Percentiles rank a stretch among this genome's conserved stretches.
Evolutionary conservation across 148 eudicot genomes (phyloP).

Genomic region (Pharnaceum exiguum): DNA sequence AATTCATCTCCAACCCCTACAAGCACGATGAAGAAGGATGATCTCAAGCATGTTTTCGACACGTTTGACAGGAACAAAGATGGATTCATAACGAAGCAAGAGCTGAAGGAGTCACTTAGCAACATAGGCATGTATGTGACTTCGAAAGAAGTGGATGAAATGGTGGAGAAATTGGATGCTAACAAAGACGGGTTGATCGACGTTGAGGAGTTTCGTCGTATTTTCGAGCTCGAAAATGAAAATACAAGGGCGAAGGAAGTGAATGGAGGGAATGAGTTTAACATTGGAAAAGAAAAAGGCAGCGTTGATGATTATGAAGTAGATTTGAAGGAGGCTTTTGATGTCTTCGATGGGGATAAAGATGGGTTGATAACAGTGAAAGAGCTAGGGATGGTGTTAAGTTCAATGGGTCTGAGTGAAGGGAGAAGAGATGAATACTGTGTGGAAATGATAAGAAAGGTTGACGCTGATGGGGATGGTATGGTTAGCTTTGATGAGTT

Average conservation of each 20-base stretch:
- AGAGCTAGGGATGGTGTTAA: slow-evolving; percentile 51
- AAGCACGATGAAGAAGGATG: neutral
- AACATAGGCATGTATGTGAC: slow-evolving; percentile 47
- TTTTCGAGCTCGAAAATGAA: slow-evolving; percentile 27
- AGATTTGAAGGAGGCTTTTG: slow-evolving; percentile 51
- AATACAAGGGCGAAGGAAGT: neutral
- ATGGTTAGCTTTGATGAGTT: slow-evolving; percentile 69
- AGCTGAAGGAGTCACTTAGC: slow-evolving; percentile 52
- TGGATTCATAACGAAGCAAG: slow-evolving; percentile 63
- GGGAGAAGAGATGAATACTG: slow-evolving; percentile 45
- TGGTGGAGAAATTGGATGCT: slow-evolving; percentile 51
- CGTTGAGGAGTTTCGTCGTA: slow-evolving; percentile 53
- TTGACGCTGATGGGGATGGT: slow-evolving; percentile 83
- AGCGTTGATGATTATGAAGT: slow-evolving; percentile 12
- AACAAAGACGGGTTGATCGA: slow-evolving; percentile 73
- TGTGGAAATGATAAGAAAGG: slow-evolving; percentile 63
- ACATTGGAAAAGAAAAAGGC: too few relatives aligned
- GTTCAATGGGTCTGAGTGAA: slow-evolving; percentile 51
- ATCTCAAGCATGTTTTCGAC: slow-evolving; percentile 45
- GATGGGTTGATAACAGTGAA: slow-evolving; percentile 62
- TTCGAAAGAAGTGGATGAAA: slow-evolving; percentile 41
- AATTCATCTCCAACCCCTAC: neutral
- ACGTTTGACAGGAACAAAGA: slow-evolving; percentile 80
- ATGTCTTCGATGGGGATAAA: slow-evolving; percentile 63
- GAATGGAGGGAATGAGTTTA: neutral